Evolutionary conservation across 2,329 filamentous ascomycete species (phyloP), one percentile per base, ranked within the genome.

Genomic region (Mollisia scopiformis): DNA sequence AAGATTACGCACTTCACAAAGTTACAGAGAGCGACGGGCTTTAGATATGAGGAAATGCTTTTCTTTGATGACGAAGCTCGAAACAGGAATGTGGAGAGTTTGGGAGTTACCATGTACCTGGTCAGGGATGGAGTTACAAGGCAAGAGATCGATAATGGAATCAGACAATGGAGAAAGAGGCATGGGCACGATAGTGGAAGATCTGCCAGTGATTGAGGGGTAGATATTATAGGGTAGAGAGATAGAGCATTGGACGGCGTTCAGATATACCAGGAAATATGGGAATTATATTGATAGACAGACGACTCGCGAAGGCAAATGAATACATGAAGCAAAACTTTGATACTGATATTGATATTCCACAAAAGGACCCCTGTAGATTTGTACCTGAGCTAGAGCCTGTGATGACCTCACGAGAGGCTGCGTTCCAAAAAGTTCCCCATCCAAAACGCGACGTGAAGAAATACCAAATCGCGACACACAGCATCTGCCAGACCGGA

Each of bases 51-150:
- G 65, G 92, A 97, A 51, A 96, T 98, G 89, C 75, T 98, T 33
- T 98, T 98, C 75, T 98, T 98, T 68, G 94, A 98, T 69, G 94
- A 98, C 69, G 94, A 98, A 83, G 82, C 83, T 55, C 79, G 94
- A 62, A 98, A 98, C 72, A 82, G 86, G 60, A 93, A 97, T 72
- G 94, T 96, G 0, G 86, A 88, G 78, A 78, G 73, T 27, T 71
- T 97, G 53, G 93, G 93, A 0, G 90, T 73, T 4, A 70, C 67
- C 21, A 73, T 98, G 86, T 87, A 87, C 72, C 77, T 97, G 53
- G 89, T 98, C 0, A 79, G 84, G 58, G 89, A 96, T 73, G 93
- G 93, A 0, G 86, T 97, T 57, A 88, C 84, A 2, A 88, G 86
- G 77, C 81, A 80, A 0, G 93, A 95, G 78, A 78, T 97, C 21